Evolutionary conservation across 495 filamentous ascomycete genomes (phyloP).

Genomic region (Penicillium argentinense): DNA sequence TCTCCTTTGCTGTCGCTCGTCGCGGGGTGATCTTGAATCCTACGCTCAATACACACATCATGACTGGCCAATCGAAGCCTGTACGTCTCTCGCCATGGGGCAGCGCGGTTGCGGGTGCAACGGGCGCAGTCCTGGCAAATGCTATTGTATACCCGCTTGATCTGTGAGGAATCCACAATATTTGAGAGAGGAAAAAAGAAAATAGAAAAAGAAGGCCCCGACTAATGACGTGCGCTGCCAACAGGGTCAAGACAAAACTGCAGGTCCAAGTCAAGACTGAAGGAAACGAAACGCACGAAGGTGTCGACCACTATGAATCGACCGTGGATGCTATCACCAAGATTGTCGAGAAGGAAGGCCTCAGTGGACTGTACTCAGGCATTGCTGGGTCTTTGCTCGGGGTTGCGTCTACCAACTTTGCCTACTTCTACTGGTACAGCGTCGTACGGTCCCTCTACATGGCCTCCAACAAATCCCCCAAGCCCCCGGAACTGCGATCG

Average conservation of each 20-base stretch:
- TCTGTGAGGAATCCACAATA: constrained; percentile 65
- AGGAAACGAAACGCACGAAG: constrained; percentile 33
- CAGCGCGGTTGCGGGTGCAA: constrained; percentile 85
- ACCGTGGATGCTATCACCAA: constrained; percentile 85
- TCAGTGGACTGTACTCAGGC: constrained; percentile 82
- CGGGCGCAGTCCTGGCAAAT: constrained; percentile 93
- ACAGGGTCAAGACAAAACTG: constrained; percentile 91
- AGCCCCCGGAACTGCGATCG: constrained; percentile 78
- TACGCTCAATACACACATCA: constrained; percentile 32
- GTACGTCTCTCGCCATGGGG: constrained; percentile 86
- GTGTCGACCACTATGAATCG: constrained; percentile 73
- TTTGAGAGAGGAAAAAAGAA: no score
- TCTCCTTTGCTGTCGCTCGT: neutral
- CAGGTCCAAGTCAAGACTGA: constrained; percentile 85
- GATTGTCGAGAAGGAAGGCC: constrained; percentile 79
- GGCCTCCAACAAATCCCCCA: constrained; percentile 58
- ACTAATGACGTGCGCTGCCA: neutral
- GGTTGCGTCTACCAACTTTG: constrained; percentile 97
- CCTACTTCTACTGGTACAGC: constrained; percentile 99
- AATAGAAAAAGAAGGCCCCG: neutral
- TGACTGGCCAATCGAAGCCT: constrained; percentile 82
- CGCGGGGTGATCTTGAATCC: neutral
- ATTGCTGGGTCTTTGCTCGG: constrained; percentile 84
- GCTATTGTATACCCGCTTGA: constrained; percentile 95
- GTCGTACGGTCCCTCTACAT: constrained; percentile 81